Evolutionary conservation across 768 basidiomycete genomes (phyloP).

Genomic region (Omphalotus guepiniiformis): DNA sequence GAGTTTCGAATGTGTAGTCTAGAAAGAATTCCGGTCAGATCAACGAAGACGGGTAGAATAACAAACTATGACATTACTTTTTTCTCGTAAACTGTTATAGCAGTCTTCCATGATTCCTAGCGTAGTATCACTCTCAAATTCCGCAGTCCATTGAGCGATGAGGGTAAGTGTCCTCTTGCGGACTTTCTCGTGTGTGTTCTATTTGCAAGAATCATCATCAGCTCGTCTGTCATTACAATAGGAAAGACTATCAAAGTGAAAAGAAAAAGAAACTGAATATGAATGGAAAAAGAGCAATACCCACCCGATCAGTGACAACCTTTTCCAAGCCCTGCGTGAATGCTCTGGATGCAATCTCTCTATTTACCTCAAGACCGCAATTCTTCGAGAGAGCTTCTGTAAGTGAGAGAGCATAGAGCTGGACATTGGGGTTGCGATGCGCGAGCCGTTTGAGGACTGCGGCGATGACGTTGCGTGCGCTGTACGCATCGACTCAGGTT

Average conservation of each 20-base stretch:
- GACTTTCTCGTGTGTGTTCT: constrained; percentile 94
- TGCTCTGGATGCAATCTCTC: constrained; percentile 84
- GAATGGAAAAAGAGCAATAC: too few species aligned
- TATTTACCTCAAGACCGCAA: constrained; percentile 72
- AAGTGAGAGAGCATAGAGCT: constrained; percentile 87
- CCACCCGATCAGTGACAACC: constrained; percentile 82
- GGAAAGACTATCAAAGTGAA: constrained; percentile 6
- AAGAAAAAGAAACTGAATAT: background rate
- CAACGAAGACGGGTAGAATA: background rate
- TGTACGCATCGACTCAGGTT: constrained; percentile 28
- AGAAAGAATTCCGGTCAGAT: background rate
- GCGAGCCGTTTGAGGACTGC: constrained; percentile 85
- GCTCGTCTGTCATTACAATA: background rate
- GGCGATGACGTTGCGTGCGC: constrained; percentile 82
- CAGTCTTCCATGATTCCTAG: constrained; percentile 91
- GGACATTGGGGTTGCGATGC: constrained; percentile 95
- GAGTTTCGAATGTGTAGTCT: constrained; percentile 72
- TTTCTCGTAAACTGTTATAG: constrained; percentile 74
- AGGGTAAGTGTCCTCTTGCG: constrained; percentile 65
- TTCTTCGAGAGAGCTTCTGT: constrained; percentile 91
- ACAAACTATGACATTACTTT: constrained; percentile 46
- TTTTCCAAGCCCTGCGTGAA: constrained; percentile 90
- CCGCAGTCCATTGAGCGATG: constrained; percentile 79
- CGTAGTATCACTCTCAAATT: constrained; percentile 75
- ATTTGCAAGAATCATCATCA: constrained; percentile 14